phyloP scores from a whole-genome alignment of 2,329 filamentous ascomycete genomes.

The Ophiostoma fasciatum region DNA sequence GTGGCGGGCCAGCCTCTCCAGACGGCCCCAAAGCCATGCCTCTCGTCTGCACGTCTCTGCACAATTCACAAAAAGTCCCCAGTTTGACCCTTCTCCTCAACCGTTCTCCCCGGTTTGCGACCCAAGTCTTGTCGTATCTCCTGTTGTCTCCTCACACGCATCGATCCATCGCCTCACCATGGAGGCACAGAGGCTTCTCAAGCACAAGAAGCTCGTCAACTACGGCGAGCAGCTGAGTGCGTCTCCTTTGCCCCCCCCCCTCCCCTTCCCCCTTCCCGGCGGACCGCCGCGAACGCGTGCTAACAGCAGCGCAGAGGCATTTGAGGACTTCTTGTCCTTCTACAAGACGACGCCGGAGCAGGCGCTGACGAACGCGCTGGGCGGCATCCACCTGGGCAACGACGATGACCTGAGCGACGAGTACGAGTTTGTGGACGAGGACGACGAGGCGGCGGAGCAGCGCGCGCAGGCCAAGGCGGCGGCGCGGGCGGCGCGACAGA shows the following conservation, averaged over 20 bases:
- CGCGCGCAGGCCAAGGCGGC: constrained; percentile 34
- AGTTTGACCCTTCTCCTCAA: too few species aligned
- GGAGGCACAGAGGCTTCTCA: too few species aligned
- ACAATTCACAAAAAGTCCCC: too few species aligned
- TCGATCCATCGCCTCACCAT: too few species aligned
- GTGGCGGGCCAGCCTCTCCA: too few species aligned
- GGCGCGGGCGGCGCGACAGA: constrained; percentile 30
- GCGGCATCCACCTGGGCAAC: constrained; percentile 72
- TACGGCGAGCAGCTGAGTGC: constrained; percentile 76
- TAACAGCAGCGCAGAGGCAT: constrained; percentile 41
- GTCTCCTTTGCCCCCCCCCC: constrained; percentile 16
- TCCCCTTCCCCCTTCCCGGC: too few species aligned
- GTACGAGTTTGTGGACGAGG: constrained; percentile 83
- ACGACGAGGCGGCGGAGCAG: constrained; percentile 42
- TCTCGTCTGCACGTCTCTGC: too few species aligned
- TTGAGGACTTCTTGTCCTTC: constrained; percentile 73
- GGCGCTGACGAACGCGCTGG: constrained; percentile 66
- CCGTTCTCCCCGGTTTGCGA: too few species aligned
- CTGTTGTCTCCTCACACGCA: too few species aligned
- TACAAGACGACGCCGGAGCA: constrained; percentile 70
- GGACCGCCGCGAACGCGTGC: constrained; percentile 4
- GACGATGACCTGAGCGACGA: constrained; percentile 80
- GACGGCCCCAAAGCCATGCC: too few species aligned
- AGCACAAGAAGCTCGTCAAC: constrained; percentile 64
- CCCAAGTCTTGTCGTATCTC: too few species aligned